phyloP scores from a whole-genome alignment of 495 filamentous ascomycete genomes.

The Penicillium waksmanii region DNA sequence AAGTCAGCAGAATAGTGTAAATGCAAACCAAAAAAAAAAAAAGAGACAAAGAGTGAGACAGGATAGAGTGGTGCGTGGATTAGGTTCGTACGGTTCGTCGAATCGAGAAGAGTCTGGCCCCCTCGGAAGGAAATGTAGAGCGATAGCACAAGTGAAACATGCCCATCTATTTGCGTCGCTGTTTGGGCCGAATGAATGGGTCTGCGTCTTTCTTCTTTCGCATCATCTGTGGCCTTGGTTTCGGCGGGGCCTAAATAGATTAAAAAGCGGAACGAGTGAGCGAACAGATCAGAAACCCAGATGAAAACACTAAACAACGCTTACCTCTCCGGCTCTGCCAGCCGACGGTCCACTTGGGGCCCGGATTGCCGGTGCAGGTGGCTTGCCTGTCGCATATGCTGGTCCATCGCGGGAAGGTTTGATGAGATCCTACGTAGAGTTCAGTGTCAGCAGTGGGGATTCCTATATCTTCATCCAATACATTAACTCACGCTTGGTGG shows the following conservation, averaged over 20 bases:
- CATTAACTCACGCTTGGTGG: conserved; percentile 36
- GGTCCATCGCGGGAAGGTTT: conserved; percentile 46
- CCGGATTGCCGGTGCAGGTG: not conserved
- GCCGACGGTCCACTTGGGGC: conserved; percentile 17
- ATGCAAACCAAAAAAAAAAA: conserved; percentile 10
- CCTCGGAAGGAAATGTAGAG: not conserved
- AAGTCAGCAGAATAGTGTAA: conserved; percentile 5
- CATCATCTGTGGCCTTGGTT: conserved; percentile 37
- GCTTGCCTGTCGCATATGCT: conserved; percentile 28
- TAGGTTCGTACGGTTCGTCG: not conserved
- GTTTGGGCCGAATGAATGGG: conserved; percentile 58
- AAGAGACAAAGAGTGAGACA: not conserved
- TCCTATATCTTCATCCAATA: not conserved
- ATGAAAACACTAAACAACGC: conserved; percentile 9
- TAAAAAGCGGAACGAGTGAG: conserved; percentile 5
- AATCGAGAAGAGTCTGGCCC: too few relatives aligned
- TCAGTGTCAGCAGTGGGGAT: not conserved
- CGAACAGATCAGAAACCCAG: conserved; percentile 16
- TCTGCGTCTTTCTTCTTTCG: conserved; percentile 54
- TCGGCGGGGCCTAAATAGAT: conserved; percentile 19
- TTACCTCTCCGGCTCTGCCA: conserved; percentile 27
- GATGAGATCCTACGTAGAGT: conserved; percentile 36
- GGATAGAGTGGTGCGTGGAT: not conserved
- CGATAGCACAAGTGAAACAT: conserved; percentile 5
- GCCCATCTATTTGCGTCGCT: conserved; percentile 30